Evolutionary conservation across 257 asterid species (phyloP).

Genomic region (Przewalskia tangutica): DNA sequence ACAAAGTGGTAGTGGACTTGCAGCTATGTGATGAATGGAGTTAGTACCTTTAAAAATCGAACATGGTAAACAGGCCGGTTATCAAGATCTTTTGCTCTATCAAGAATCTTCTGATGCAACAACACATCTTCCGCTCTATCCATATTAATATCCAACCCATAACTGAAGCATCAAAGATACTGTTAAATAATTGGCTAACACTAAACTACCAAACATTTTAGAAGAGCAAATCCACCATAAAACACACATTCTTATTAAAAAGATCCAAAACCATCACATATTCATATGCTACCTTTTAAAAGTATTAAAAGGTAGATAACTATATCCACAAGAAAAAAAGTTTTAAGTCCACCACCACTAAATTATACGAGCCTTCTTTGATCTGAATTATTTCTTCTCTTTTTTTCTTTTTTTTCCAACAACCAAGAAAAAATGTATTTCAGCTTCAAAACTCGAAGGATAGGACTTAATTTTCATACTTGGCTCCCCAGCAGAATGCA

Average conservation of each 20-base stretch:
- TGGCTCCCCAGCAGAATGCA: neutral
- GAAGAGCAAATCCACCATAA: neutral
- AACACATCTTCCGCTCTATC: constrained; percentile 85
- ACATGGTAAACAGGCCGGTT: constrained; percentile 70
- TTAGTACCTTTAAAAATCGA: constrained; percentile 64
- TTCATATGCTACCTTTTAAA: neutral
- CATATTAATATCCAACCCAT: constrained; percentile 67
- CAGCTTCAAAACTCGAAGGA: neutral
- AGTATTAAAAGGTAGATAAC: neutral
- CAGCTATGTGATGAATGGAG: neutral
- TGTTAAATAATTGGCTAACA: neutral
- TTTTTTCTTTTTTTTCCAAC: neutral
- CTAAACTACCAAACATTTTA: neutral
- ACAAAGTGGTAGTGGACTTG: neutral
- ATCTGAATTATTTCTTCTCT: neutral
- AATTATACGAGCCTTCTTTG: neutral
- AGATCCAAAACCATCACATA: neutral
- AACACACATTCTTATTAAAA: neutral
- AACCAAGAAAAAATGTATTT: neutral
- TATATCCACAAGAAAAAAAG: neutral
- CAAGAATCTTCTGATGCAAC: constrained; percentile 74
- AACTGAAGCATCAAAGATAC: constrained; percentile 31
- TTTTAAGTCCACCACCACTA: neutral
- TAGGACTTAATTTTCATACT: neutral
- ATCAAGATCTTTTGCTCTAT: constrained; percentile 64